Base-by-base conservation (phyloP, 768 basidiomycete species). In the Brasilioporus rufonigricans region DNA sequence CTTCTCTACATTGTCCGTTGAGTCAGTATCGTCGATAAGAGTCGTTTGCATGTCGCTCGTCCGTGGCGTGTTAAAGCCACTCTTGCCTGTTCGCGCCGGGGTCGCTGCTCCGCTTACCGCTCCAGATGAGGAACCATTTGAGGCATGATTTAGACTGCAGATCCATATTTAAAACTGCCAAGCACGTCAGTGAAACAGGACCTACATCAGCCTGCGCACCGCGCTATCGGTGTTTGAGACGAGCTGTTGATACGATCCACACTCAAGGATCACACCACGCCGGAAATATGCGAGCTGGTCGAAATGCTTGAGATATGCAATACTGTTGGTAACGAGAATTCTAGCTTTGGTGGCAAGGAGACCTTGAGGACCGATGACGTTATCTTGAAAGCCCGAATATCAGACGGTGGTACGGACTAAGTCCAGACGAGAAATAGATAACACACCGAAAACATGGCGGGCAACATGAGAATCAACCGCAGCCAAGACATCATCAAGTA, bases 401-500 rank as follows among this genome's bases (percentile, higher is more conserved):
- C 24, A 62, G 40, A 52, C 1, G 27, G 4, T 48, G 36, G 9
- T 26, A 35, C 32, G 14, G 31, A 35, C 1, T 11, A 27, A 24
- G 10, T 51, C 1, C 18, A 44, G 26, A n/a, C n/a, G n/a, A n/a
- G n/a, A 9, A 14, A 23, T 11, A 8, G 9, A 58, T 33, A 10
- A 8, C 55, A 10, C 61, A 88, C 89, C 87, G 59, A 93, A 93
- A 14, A 94, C 77, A 66, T 94, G 92, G 5, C 88, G 83, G 14
- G 89, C 90, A 35, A 93, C 91, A 69, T 93, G 91, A n/a, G 87
- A 83, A 62, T 91, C 90, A 6, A 91, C 85, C 16, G 88, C 88
- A 26, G 91, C 87, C 32, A 98, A 78, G 39, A 93, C 93, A 58
- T 98, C 95, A 61, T 98, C 96, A 6, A 98, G 77, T 2, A 98